phyloP scores from a whole-genome alignment of 2,329 filamentous ascomycete genomes.

The Aspergillus alliaceus region DNA sequence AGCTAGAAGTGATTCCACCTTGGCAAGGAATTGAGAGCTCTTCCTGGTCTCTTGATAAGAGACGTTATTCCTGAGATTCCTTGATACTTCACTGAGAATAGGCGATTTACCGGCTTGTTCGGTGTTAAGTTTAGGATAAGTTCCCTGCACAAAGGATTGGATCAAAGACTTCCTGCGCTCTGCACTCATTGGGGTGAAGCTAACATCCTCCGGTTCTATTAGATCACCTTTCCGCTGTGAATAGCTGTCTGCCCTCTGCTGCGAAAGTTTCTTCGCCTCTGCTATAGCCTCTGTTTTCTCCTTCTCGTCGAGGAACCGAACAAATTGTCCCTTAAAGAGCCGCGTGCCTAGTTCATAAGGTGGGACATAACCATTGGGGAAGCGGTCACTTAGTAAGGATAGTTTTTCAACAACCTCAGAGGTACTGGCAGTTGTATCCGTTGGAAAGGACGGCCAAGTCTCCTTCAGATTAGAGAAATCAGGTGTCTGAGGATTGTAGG shows the following conservation, averaged over 20 bases:
- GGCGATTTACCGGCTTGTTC: constrained; percentile 21
- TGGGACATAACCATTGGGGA: constrained; percentile 35
- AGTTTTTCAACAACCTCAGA: constrained; percentile 37
- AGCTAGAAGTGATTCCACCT: constrained; percentile 38
- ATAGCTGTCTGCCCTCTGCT: constrained; percentile 32
- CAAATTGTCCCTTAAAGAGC: constrained; percentile 37
- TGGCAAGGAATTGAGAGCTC: constrained; percentile 36
- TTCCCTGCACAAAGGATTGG: constrained; percentile 32
- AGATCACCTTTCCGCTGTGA: constrained; percentile 39
- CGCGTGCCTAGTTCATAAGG: constrained; percentile 38
- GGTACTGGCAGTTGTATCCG: constrained; percentile 25
- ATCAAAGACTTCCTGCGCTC: constrained; percentile 31
- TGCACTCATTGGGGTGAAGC: constrained; percentile 26
- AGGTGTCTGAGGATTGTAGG: constrained; percentile 36
- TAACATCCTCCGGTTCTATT: constrained; percentile 33
- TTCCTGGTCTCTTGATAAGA: constrained; percentile 41
- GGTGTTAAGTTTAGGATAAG: constrained; percentile 27
- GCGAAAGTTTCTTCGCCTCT: constrained; percentile 35
- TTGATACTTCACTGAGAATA: constrained; percentile 33
- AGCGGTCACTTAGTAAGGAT: constrained; percentile 34
- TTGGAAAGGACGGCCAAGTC: constrained; percentile 43
- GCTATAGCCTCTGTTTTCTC: constrained; percentile 38
- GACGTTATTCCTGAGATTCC: constrained; percentile 41
- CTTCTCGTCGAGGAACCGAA: constrained; percentile 37
- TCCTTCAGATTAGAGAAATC: constrained; percentile 32